Base-by-base conservation (phyloP, 768 basidiomycete species). In the Amanita exitialis region DNA sequence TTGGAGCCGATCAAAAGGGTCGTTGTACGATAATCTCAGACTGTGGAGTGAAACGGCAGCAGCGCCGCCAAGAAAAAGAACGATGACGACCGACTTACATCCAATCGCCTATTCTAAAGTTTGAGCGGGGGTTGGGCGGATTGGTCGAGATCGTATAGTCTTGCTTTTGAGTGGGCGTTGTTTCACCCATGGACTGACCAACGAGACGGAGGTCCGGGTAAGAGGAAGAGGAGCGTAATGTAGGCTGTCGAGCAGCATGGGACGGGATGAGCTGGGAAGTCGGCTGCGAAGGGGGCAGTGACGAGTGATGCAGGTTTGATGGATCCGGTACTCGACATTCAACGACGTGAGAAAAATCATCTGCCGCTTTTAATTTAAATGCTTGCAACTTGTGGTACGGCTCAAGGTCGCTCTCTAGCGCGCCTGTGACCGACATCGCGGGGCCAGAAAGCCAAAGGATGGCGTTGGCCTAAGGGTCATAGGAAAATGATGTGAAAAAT, bases 61-160 rank as follows among this genome's bases (percentile, higher is more conserved):
- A n/a, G n/a, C n/a, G n/a, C n/a, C n/a, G n/a, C n/a, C n/a, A n/a
- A n/a, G n/a, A n/a, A n/a, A n/a, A n/a, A n/a, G n/a, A n/a, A 16
- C n/a, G 1, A 20, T 2, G 38, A 38, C 10, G 42, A 16, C 8
- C 8, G n/a, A 51, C 83, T 68, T 61, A 86, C 83, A 86, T 83
- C 84, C 84, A 86, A 60, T 86, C 84, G 13, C 84, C 84, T 4
- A 75, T 67, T 57, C 84, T 71, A 63, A 86, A 86, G 57, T 70
- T 78, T 2, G 76, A 78, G 58, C 76, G 74, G 12, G 82, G 79
- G 60, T 85, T 86, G 10, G 84, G 84, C 4, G 84, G 84, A 56
- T 86, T 86, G 57, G 63, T 78, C 15, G 83, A 86, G 47, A 85
- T 69, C 4, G 78, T 72, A 54, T 79, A 83, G 30, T 75, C 74